Base-by-base conservation (phyloP, 331 rosid species). In the Ulmus americana region DNA sequence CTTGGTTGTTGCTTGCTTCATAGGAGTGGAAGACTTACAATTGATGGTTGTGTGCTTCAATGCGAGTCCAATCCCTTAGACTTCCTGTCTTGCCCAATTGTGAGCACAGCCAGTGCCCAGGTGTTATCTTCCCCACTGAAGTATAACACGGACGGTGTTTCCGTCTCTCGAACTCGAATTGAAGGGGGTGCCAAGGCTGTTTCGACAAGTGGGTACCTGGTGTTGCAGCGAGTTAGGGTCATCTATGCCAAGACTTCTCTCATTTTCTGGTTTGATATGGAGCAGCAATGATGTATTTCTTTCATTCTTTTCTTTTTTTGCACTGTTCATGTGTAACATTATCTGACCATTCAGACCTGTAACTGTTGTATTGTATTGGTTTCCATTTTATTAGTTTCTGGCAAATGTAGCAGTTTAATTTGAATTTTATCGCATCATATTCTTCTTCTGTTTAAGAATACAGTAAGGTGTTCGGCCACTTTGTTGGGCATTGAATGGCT, bases 101-200 rank as follows among this genome's bases (percentile, higher is more conserved):
- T 86, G 74, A 86, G 95, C 69, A 86, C 91, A 0, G 89, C 91
- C 6, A 68, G 48, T 70, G 77, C 77, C 59, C 74, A 61, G 65
- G 73, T 76, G 47, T 55, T 81, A 69, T 68, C 95, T 50, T 75
- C 88, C 12, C 50, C 77, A 0, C 64, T 57, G 11, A 86, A 82
- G 70, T 71, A 80, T 58, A 69, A 55, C 0, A 62, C 68, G 0
- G 85, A 91, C 15, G 83, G 95, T n/a, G 95, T 89, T 22, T 92
- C 85, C 2, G 95, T 92, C 45, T 86, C 96, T 41, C 86, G 84
- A 70, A 92, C 98, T 22, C 91, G 95, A 15, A 92, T 89, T 0
- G 96, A 92, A 70, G 98, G 96, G 0, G 98, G 96, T 0, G 83
- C 96, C 49, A 92, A 83, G 73, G 98, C 98, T 14, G 94, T 92